Evolutionary conservation across 78 protist species (phyloP), one percentile per base, ranked within the genome.

Genomic region (Polysphondylium violaceum): DNA sequence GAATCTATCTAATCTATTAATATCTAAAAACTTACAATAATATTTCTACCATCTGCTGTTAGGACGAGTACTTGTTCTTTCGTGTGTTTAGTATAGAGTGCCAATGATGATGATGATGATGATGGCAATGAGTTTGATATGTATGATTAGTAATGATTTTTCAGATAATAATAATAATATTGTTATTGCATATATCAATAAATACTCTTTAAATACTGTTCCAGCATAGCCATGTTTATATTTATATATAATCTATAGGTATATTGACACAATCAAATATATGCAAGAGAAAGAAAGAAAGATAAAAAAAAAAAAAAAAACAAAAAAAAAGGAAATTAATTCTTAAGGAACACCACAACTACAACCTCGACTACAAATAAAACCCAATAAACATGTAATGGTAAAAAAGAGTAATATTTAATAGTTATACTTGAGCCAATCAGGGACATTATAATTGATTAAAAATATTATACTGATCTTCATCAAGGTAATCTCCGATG

Each of bases 41-140:
- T 63, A 69, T 43, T 83, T 69, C 90, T 83, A 67, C 90, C 90
- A 83, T 83, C 90, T 36, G 60, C 74, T 31, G 90, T 83, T 40
- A 83, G 35, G 33, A 83, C 90, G 1, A 83, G n/a, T 31, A 83
- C 78, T 69, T 69, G 29, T 58, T 83, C 90, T 83, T 40, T 29
- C 25, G 25, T 50, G 12, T 50, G 55, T 16, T 50, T 16, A 50
- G 9, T 16, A 50, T 50, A 16, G 55, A 16, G 55, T 16, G 12
- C 9, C 55, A 50, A 50, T 9, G 9, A 50, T 16, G 55, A 16
- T 16, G 9, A 36, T 14, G 43, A 41, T 41, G 36, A 7, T 68
- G 16, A 6, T 68, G 75, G 36, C 8, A 68, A n/a, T n/a, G n/a
- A n/a, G n/a, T 47, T 47, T 47, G 11, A 47, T 14, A 47, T 47